Evolutionary conservation across 2,329 filamentous ascomycete genomes (phyloP), one percentile per base, ranked within the genome.

Genomic region (Penicillium freii): DNA sequence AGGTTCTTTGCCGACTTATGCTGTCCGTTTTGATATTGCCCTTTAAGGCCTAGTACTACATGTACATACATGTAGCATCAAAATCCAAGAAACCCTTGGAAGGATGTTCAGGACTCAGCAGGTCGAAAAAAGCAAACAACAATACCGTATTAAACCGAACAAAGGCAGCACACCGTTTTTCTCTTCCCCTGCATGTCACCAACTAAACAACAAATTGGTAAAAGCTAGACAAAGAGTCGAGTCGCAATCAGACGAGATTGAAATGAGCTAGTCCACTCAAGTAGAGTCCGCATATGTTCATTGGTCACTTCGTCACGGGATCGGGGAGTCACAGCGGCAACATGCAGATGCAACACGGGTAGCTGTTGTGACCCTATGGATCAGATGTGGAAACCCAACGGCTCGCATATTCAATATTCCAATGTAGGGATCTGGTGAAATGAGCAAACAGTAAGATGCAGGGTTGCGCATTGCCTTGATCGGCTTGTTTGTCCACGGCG

Each of bases 281-380:
- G 25, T 48, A 33, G 27, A 33, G 36, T 33, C 44, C 33, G 36
- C 10, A 47, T 33, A 23, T 54, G 52, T 13, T 53, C 17, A 59
- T 60, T 65, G 57, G 60, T 42, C 43, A 34, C 23, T 31, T 51
- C 27, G 40, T 54, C 31, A 42, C 31, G 48, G 13, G 33, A 49
- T 50, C 44, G 31, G 50, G 42, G 42, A 62, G 58, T 47, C 55
- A 59, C 47, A 36, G 27, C 60, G 58, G 62, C 36, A 54, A 23
- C 46, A 38, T 56, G 55, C 58, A 64, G 59, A 42, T 52, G 43
- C 17, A 29, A 29, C 38, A 58, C 39, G 51, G 51, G 38, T 40
- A 45, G 44, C 25, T 25, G 25, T 50, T 11, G 19, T 59, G 48
- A 29, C 36, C 44, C 29, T 53, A 36, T 27, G 33, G 40, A 43